Percentiles rank a stretch among this genome's conserved stretches.
These are phyloP conservation scores for Echria macrotheca DNA, from an alignment of 495 filamentous ascomycete species.

Conservation along the genomic window DNA sequence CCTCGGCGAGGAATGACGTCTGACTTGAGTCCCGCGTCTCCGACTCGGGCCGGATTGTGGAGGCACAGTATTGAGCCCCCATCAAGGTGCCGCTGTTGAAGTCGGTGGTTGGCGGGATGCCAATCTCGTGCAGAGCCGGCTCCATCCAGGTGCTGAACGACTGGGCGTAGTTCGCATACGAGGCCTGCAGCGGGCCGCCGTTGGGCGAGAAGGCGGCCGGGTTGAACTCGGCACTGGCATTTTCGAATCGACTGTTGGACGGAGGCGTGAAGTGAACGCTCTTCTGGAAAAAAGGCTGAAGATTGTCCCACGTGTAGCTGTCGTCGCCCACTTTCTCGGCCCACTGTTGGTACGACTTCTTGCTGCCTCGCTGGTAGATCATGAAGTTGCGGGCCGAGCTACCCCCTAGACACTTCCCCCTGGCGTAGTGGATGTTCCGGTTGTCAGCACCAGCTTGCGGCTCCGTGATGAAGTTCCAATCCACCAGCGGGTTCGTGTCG, in stretches of 20 bases:
- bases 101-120: too few relatives aligned
- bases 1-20: background rate
- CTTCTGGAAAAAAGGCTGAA: constrained; percentile 43
- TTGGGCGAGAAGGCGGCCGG: constrained; percentile 8
- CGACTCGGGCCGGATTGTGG: background rate
- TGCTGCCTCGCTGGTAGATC: constrained; percentile 38
- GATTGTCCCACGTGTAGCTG: constrained; percentile 39
- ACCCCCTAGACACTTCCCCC: constrained; percentile 42
- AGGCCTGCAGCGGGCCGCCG: constrained; percentile 20
- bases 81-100: too few relatives aligned
- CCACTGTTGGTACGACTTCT: constrained; percentile 41
- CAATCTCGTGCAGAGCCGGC: too few relatives aligned
- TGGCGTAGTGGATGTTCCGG: constrained; percentile 32
- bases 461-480: constrained; percentile 48
- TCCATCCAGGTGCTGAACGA: too few relatives aligned
- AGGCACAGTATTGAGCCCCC: too few relatives aligned
- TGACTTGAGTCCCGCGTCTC: background rate
- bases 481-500: constrained; percentile 28
- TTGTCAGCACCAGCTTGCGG: constrained; percentile 32
- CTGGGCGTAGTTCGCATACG: too few relatives aligned
- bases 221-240: constrained; percentile 22
- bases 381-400: constrained; percentile 47
- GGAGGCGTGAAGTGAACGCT: constrained; percentile 29
- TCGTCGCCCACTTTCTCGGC: constrained; percentile 39
- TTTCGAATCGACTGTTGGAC: constrained; percentile 15